Percentiles rank a stretch among this genome's conserved stretches.
phyloP scores from a whole-genome alignment of 345 rosid species.

The Aquilaria malaccensis region DNA sequence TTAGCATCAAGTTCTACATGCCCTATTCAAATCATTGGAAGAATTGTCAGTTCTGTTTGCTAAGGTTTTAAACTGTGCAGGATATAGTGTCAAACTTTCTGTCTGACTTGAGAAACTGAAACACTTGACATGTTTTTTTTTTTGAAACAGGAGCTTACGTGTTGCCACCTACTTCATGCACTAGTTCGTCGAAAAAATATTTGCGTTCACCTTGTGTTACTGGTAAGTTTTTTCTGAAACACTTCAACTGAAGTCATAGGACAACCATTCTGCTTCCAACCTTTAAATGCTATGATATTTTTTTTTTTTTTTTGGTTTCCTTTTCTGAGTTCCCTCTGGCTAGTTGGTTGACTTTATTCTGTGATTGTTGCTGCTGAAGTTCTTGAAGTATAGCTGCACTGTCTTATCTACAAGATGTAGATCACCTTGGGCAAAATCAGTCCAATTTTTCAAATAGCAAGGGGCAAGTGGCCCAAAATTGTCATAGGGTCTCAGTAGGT shows the following conservation, averaged over 20 bases:
- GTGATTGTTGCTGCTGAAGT: too few relatives aligned
- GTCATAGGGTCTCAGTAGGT: too few relatives aligned
- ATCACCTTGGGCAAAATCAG: too few relatives aligned
- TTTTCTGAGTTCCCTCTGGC: too few relatives aligned
- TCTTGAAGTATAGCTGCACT: too few relatives aligned
- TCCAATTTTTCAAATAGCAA: too few relatives aligned
- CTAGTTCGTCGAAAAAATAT: constrained; percentile 75
- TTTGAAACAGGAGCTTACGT: constrained; percentile 58
- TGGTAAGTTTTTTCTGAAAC: constrained; percentile 48
- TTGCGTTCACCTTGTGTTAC: constrained; percentile 65
- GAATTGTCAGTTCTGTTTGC: not conserved
- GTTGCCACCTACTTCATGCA: constrained; percentile 74
- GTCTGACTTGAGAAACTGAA: not conserved
- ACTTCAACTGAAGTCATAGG: too few relatives aligned
- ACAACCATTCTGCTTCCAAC: too few relatives aligned
- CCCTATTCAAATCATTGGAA: not conserved
- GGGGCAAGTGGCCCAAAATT: too few relatives aligned
- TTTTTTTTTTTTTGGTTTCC: not conserved
- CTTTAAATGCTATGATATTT: not conserved
- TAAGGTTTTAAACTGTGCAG: not conserved
- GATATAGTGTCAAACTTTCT: not conserved
- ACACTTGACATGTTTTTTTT: not conserved
- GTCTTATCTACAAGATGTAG: too few relatives aligned
- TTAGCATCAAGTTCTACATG: too few relatives aligned
- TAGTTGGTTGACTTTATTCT: too few relatives aligned